A percentile compares a stretch with the other conserved stretches of the same genome.
These are phyloP conservation scores for Persicaria tinctoria DNA, from an alignment of 148 eudicot genomes.

Conservation along the genomic window DNA sequence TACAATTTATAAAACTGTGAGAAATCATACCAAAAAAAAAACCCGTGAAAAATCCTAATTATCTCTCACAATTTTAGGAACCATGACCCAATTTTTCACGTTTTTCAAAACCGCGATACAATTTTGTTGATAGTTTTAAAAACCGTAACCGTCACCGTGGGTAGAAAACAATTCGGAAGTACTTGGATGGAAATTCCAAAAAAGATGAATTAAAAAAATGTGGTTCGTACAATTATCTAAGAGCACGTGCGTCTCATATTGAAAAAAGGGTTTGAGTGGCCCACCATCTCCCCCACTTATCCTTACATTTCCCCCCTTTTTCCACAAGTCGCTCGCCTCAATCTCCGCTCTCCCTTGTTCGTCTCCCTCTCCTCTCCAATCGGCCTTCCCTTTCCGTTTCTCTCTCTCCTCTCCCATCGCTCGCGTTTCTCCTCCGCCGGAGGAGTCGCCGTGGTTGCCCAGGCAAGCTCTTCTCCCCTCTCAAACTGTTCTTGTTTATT, in stretches of 20 bases:
- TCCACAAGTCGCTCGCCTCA: background rate
- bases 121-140: no score
- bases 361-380: background rate
- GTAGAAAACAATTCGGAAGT: no score
- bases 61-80: no score
- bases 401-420: slow-evolving; percentile 6
- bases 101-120: no score
- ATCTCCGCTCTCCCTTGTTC: slow-evolving; percentile 4
- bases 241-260: slow-evolving; percentile 2
- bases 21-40: no score
- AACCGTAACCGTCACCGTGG: no score
- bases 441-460: slow-evolving; percentile 13
- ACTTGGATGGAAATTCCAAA: background rate
- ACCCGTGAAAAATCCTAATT: no score
- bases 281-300: slow-evolving; percentile 1
- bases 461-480: slow-evolving; percentile 5
- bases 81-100: no score
- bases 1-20: no score
- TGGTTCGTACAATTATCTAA: background rate
- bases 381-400: background rate
- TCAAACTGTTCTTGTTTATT: background rate
- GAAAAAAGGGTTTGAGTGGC: background rate
- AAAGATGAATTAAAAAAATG: background rate
- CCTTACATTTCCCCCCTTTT: background rate
- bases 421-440: slow-evolving; percentile 12